Base-by-base conservation (phyloP, 768 basidiomycete species). In the Candolleomyces efflorescens region DNA sequence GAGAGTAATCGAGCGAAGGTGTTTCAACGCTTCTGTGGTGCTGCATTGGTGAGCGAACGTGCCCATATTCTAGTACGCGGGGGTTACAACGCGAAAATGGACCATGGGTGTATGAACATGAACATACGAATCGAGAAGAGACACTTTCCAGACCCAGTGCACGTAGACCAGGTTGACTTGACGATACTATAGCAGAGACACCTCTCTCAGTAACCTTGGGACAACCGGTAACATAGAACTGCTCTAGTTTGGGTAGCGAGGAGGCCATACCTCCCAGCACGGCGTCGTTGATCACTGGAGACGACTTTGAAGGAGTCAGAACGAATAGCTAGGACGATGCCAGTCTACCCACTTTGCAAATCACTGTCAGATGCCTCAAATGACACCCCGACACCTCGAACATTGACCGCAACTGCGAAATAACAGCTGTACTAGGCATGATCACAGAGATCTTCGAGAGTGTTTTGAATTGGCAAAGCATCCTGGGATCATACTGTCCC, bases 171-270 rank as follows among this genome's bases (percentile, higher is more conserved):
- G 47, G 67, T 39, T 62, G 59, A 55, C 76, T 86, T 20, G 67
- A 58, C 3, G 75, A 73, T 1, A 88, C 63, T 13, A 90, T 59
- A 2, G 79, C 73, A 66, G 71, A 78, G 1, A 90, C 69, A 0
- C 89, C 87, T 9, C 60, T 60, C 51, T 90, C 79, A 0, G 86
- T 88, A 23, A 91, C 82, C 63, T 79, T 87, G 2, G 79, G 75
- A 65, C 90, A 92, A 18, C 90, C 90, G 1, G 81, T 78, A 12
- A 93, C 69, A 53, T 80, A 75, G 3, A 92, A 63, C 41, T 82
- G 75, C 45, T 85, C 80, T 15, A 92, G 70, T 6, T 77, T 70
- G 9, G 64, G 60, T 27, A 90, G 73, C 49, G 73, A 64, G 0
- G 80, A 74, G 0, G 86, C 79, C 3, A 91, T 62, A 3, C 71